Base-by-base conservation (phyloP, 2,329 filamentous ascomycete genomes). In the Arthroderma uncinatum region DNA sequence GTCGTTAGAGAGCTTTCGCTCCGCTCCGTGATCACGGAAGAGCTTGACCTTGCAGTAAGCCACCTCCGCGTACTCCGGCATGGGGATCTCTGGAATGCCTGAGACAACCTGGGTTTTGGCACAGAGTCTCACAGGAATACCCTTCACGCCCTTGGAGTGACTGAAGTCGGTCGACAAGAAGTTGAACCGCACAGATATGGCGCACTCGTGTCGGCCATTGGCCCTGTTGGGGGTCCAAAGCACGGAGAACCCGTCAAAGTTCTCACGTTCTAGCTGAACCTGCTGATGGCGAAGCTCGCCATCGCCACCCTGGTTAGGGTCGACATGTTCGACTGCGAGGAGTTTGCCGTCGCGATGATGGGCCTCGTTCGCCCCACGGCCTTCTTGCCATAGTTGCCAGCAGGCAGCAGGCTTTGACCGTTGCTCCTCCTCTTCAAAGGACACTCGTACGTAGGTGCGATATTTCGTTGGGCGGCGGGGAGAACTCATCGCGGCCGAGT, bases 81-180 rank as follows among this genome's bases (percentile, higher is more conserved):
- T 39, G 12, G 60, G 34, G 25, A 37, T n/a, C 30, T 59, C 57
- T 12, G 44, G 30, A n/a, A 42, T 42, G 7, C n/a, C 36, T 8
- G 53, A 42, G 2, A 60, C 23, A 9, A 84, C 72, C 62, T 87
- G 86, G 0, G 93, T 97, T 73, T 97, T 97, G 12, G 91, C 84
- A 70, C 92, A 97, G 0, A 97, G 79, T 57, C 93, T 79, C 3
- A 98, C 91, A 0, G 93, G 92, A 62, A 97, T 96, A 36, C 93
- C 93, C 73, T 97, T 98, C 53, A 98, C 93, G 48, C 93, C 93
- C 68, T 98, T 98, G 8, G 93, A 97, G 68, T 97, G 93, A 70
- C 92, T 97, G 69, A 97, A 98, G 69, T 98, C 93, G 7, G 93
- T 98, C 0, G 93, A 98, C 0, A 98, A 78, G 68, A 98, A 98